phyloP scores from a whole-genome alignment of 2,329 filamentous ascomycete species.

The Nigrograna mackinnonii region DNA sequence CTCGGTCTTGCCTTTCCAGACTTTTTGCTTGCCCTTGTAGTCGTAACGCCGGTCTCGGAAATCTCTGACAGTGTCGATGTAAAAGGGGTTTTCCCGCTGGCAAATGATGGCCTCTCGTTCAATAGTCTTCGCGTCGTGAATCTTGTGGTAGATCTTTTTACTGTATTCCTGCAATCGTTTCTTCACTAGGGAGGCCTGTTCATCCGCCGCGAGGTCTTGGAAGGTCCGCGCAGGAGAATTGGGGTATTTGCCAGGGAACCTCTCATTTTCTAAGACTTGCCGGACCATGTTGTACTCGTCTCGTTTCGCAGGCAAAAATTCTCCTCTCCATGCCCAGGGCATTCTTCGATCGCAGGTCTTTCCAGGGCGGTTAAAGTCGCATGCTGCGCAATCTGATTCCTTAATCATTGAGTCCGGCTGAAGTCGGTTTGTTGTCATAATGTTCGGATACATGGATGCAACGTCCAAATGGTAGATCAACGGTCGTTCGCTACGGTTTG shows the following conservation, averaged over 20 bases:
- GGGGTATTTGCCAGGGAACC: slow-evolving; percentile 78
- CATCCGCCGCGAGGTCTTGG: slow-evolving; percentile 77
- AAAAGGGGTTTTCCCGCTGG: slow-evolving; percentile 97
- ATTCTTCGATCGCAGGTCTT: slow-evolving; percentile 95
- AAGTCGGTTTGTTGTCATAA: slow-evolving; percentile 98
- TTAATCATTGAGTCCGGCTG: slow-evolving; percentile 99
- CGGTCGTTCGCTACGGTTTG: slow-evolving; percentile 81
- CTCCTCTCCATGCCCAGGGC: slow-evolving; percentile 98
- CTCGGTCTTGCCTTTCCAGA: slow-evolving; percentile 97
- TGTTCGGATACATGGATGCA: slow-evolving; percentile 99
- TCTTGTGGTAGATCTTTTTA: slow-evolving; percentile 99
- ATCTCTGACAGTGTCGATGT: slow-evolving; percentile 92
- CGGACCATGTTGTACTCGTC: slow-evolving; percentile 99
- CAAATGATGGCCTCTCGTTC: slow-evolving; percentile 97
- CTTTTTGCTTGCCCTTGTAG: slow-evolving; percentile 97
- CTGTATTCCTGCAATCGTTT: slow-evolving; percentile 92
- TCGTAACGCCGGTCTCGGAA: slow-evolving; percentile 98
- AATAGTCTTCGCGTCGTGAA: slow-evolving; percentile 91
- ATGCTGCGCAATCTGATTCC: slow-evolving; percentile 93
- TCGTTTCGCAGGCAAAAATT: slow-evolving; percentile 92
- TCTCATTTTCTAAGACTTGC: slow-evolving; percentile 87
- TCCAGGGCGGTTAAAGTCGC: slow-evolving; percentile 95
- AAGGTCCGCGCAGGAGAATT: slow-evolving; percentile 75
- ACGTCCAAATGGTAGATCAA: slow-evolving; percentile 98
- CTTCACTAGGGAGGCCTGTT: slow-evolving; percentile 78